phyloP scores from a whole-genome alignment of 2,329 filamentous ascomycete genomes.

The Botrytis tulipae region DNA sequence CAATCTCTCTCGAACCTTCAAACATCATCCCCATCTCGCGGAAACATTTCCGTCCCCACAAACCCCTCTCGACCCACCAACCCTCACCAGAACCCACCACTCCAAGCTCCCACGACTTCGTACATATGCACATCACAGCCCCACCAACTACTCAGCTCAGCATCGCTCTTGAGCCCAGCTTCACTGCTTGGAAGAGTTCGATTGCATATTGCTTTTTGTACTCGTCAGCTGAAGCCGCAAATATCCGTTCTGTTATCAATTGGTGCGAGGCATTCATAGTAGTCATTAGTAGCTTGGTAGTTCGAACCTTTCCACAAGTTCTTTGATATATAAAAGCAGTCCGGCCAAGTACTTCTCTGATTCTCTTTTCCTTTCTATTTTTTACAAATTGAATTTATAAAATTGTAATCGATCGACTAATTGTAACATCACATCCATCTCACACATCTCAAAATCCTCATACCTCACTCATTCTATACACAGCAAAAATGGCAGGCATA shows the following conservation, averaged over 20 bases:
- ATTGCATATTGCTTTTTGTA: not conserved
- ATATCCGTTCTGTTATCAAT: not conserved
- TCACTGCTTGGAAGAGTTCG: not conserved
- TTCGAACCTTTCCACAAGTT: too few species aligned
- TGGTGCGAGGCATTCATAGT: not conserved
- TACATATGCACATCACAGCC: not conserved
- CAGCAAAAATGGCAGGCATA: slow-evolving; percentile 35
- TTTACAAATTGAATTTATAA: not conserved
- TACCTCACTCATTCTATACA: not conserved
- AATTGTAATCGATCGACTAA: not conserved
- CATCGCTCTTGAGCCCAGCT: not conserved
- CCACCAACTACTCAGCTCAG: not conserved
- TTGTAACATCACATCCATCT: slow-evolving; percentile 33
- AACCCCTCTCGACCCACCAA: not conserved
- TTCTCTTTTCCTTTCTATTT: not conserved
- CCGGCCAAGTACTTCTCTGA: not conserved
- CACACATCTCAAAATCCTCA: not conserved
- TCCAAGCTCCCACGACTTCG: not conserved
- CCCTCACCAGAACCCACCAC: not conserved
- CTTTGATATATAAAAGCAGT: not conserved
- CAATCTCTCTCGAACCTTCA: not conserved
- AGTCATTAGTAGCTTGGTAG: not conserved
- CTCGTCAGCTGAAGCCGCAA: not conserved
- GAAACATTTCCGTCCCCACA: slow-evolving; percentile 6
- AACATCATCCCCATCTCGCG: not conserved